Evolutionary conservation across 768 basidiomycete genomes (phyloP).

Genomic region (Mycena filopes): DNA sequence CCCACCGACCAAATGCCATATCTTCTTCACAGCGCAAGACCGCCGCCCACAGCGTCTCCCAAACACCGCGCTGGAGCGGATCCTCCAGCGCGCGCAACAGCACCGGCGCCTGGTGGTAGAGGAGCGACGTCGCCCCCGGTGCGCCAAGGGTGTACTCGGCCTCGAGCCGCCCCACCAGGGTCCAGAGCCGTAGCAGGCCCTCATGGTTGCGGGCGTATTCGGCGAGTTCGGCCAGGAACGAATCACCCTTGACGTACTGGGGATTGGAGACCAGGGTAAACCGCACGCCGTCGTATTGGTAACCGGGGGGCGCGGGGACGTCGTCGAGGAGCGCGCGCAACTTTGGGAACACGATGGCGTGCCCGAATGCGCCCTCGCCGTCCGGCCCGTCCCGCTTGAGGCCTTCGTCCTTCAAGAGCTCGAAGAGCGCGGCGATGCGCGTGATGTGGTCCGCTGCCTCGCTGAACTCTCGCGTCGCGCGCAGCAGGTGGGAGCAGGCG

Average conservation of each 20-base stretch:
- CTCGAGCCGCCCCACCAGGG: constrained; percentile 27
- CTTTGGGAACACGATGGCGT: constrained; percentile 24
- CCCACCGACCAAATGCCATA: constrained; percentile 18
- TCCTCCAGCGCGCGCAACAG: constrained; percentile 25
- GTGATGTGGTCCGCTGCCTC: constrained; percentile 16
- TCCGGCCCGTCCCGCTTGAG: constrained; percentile 20
- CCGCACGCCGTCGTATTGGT: background rate
- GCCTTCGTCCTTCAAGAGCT: constrained; percentile 27
- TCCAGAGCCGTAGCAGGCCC: constrained; percentile 27
- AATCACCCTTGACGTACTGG: background rate
- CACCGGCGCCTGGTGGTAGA: constrained; percentile 20
- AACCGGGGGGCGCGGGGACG: constrained; percentile 29
- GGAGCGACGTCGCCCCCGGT: constrained; percentile 19
- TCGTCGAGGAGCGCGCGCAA: constrained; percentile 16
- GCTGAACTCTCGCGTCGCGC: constrained; percentile 21
- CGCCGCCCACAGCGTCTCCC: constrained; percentile 31
- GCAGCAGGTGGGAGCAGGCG: constrained; percentile 20
- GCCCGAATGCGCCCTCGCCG: constrained; percentile 6
- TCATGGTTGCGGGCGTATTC: constrained; percentile 22
- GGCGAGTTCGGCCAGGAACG: constrained; percentile 10
- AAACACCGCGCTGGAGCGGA: constrained; percentile 19
- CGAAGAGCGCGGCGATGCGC: constrained; percentile 25
- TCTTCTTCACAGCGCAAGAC: constrained; percentile 8
- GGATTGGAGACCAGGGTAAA: constrained; percentile 16
- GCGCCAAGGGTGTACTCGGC: constrained; percentile 14